Conservation (phyloP, 2,329 filamentous ascomycete species). For the Colletotrichum agaves region DNA sequence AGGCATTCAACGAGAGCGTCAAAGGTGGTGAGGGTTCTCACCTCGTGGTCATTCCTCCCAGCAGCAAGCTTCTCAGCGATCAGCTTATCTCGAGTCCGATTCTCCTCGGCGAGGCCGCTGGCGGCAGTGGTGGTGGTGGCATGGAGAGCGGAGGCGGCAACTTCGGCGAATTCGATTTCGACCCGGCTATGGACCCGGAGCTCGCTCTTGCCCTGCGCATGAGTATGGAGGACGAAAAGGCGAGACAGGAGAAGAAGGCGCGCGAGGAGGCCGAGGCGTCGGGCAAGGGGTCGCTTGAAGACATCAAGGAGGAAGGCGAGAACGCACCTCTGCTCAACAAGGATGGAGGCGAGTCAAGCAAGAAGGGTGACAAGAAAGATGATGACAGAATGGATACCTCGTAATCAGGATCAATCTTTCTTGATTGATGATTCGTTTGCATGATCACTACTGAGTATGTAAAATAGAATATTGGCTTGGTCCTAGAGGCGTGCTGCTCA, state of each 20-base stretch:
- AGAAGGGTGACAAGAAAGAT: conserved; percentile 57
- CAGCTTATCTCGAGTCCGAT: conserved; percentile 91
- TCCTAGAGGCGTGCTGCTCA: conserved; percentile 30
- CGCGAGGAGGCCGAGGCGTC: conserved; percentile 78
- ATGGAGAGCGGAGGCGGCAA: conserved; percentile 70
- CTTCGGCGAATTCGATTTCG: conserved; percentile 82
- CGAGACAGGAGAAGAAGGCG: conserved; percentile 86
- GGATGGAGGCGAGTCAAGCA: conserved; percentile 62
- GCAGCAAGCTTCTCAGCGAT: conserved; percentile 91
- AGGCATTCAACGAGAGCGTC: conserved; percentile 92
- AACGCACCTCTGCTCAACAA: conserved; percentile 72
- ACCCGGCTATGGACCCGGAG: conserved; percentile 92
- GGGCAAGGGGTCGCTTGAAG: conserved; percentile 80
- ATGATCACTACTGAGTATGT: conserved; percentile 31
- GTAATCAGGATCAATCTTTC: conserved; percentile 50
- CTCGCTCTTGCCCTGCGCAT: conserved; percentile 93
- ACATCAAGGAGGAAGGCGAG: conserved; percentile 84
- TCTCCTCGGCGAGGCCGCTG: conserved; percentile 80
- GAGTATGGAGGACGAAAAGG: conserved; percentile 98
- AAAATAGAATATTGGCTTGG: conserved; percentile 37
- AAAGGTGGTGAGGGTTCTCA: conserved; percentile 92
- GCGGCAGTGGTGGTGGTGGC: conserved; percentile 59
- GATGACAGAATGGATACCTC: conserved; percentile 93
- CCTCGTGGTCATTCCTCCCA: conserved; percentile 89
- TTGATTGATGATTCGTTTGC: conserved; percentile 12